Conservation (phyloP, 176 grass and related monocot genomes). For the Aegilops sharonensis region DNA sequence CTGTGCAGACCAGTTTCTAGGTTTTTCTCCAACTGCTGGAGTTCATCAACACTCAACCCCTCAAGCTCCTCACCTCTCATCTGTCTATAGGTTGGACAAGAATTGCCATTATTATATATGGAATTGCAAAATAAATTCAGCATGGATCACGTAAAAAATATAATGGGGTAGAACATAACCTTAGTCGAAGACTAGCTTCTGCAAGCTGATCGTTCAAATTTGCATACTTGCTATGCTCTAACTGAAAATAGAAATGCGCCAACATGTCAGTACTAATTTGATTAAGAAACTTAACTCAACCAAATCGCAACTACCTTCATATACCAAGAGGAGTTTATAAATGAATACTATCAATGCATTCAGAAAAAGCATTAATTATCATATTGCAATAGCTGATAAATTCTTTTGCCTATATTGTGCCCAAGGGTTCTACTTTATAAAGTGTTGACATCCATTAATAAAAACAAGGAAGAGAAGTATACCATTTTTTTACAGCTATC, state of each 20-base stretch:
- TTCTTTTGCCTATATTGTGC: not conserved
- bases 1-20: conserved; percentile 70
- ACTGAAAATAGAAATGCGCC: conserved; percentile 34
- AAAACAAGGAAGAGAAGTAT: not conserved
- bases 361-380: not conserved
- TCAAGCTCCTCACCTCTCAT: conserved; percentile 99
- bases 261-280: not conserved
- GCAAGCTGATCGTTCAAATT: conserved; percentile 79
- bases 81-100: conserved; percentile 51
- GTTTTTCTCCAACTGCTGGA: conserved; percentile 81
- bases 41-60: conserved; percentile 69
- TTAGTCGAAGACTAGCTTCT: conserved; percentile 73
- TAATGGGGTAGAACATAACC: conserved; percentile 41
- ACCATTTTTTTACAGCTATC: not conserved
- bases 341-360: not conserved
- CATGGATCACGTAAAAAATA: conserved; percentile 3
- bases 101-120: conserved; percentile 14
- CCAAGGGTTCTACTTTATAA: not conserved
- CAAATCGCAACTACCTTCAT: not conserved
- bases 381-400: not conserved
- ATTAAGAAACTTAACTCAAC: too few relatives aligned
- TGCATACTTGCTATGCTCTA: conserved; percentile 74
- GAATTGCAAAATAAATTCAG: conserved; percentile 5
- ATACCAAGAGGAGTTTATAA: not conserved
- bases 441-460: not conserved